A percentile compares a stretch with the other conserved stretches of the same genome.
Evolutionary conservation across 345 rosid genomes (phyloP).

Genomic region (Aegle marmelos): DNA sequence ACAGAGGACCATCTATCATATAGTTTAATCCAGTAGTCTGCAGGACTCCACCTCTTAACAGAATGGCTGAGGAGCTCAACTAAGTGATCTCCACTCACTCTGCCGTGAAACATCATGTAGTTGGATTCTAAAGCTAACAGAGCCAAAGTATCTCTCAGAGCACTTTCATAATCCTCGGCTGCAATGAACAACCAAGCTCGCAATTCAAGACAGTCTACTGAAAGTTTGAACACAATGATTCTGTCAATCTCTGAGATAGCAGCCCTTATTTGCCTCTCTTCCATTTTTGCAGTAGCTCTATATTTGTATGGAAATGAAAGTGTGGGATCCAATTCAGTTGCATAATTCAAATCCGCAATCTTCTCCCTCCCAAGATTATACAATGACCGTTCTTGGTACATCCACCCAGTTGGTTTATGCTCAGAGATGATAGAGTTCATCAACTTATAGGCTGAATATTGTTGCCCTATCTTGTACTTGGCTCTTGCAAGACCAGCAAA

Average conservation of each 20-base stretch:
- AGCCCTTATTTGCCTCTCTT: slow-evolving; percentile 56
- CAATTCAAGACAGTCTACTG: slow-evolving; percentile 76
- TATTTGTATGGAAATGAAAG: slow-evolving; percentile 76
- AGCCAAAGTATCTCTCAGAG: slow-evolving; percentile 70
- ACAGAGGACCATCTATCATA: slow-evolving; percentile 90
- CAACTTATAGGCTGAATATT: slow-evolving; percentile 62
- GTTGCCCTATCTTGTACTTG: slow-evolving; percentile 70
- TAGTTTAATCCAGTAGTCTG: slow-evolving; percentile 88
- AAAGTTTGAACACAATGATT: slow-evolving; percentile 64
- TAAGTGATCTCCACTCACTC: slow-evolving; percentile 49
- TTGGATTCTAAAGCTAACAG: slow-evolving; percentile 69
- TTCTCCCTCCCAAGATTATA: slow-evolving; percentile 62
- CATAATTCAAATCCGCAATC: slow-evolving; percentile 53
- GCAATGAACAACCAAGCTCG: slow-evolving; percentile 81
- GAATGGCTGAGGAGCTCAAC: slow-evolving; percentile 50
- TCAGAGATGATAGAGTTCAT: slow-evolving; percentile 57
- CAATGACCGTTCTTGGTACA: slow-evolving; percentile 86
- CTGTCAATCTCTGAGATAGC: slow-evolving; percentile 72
- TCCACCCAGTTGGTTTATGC: slow-evolving; percentile 81
- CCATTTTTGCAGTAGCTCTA: slow-evolving; percentile 61
- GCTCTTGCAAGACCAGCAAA: slow-evolving; percentile 78
- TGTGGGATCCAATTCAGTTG: slow-evolving; percentile 84
- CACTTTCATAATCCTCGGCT: slow-evolving; percentile 60
- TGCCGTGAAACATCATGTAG: slow-evolving; percentile 59
- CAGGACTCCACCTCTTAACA: slow-evolving; percentile 50